Evolutionary conservation across 257 asterid species (phyloP).

Genomic region (Solanum lycopersicoides): DNA sequence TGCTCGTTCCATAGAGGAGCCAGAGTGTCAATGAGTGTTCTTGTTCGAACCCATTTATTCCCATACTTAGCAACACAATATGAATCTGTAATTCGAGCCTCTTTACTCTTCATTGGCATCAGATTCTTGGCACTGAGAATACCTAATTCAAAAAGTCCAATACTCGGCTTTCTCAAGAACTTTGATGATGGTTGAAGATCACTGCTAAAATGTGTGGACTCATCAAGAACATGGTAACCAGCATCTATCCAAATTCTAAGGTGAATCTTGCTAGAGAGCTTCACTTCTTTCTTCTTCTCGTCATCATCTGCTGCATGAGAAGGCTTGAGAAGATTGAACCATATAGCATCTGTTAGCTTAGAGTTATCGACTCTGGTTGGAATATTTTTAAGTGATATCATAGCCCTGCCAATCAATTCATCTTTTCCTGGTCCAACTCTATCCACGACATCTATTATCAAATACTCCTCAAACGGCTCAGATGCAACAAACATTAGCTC

Average conservation of each 20-base stretch:
- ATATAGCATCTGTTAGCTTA: constrained; percentile 54
- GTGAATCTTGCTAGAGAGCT: constrained; percentile 69
- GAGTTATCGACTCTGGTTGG: constrained; percentile 30
- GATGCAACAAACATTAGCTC: constrained; percentile 73
- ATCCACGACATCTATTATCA: constrained; percentile 53
- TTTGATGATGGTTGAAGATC: constrained; percentile 78
- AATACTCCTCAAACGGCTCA: constrained; percentile 72
- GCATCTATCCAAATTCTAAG: constrained; percentile 59
- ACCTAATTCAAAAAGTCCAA: constrained; percentile 89
- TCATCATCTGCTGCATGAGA: constrained; percentile 30
- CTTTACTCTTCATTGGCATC: constrained; percentile 65
- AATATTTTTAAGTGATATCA: constrained; percentile 46
- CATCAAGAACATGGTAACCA: constrained; percentile 89
- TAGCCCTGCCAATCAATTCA: constrained; percentile 46
- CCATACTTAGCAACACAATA: constrained; percentile 94
- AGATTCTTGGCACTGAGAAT: constrained; percentile 68
- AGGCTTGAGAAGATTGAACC: constrained; percentile 54
- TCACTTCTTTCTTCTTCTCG: constrained; percentile 65
- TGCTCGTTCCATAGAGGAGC: constrained; percentile 90
- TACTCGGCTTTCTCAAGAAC: constrained; percentile 46
- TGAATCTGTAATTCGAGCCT: constrained; percentile 67
- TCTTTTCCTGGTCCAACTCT: constrained; percentile 54
- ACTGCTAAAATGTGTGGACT: constrained; percentile 71
- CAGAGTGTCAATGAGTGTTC: constrained; percentile 66
- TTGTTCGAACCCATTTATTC: constrained; percentile 90